phyloP scores from a whole-genome alignment of 2,329 filamentous ascomycete species.

The Albophoma yamanashiensis region DNA sequence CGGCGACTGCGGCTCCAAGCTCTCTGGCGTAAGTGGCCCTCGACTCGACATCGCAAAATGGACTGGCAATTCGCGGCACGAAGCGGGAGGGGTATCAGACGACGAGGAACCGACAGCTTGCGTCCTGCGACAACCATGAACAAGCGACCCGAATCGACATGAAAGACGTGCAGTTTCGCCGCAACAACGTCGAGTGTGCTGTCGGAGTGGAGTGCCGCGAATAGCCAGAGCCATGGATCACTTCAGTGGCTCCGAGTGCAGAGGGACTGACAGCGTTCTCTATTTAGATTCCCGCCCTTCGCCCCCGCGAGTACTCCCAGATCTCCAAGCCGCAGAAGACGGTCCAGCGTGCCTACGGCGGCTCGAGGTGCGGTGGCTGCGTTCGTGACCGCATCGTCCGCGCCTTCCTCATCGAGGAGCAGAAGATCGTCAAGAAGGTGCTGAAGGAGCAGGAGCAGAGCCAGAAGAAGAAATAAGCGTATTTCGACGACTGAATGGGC shows the following conservation, averaged over 20 bases:
- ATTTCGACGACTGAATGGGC: constrained; percentile 16
- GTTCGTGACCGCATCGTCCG: constrained; percentile 96
- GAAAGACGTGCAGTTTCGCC: not conserved
- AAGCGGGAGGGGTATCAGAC: not conserved
- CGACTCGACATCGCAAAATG: constrained; percentile 8
- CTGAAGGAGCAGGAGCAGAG: constrained; percentile 90
- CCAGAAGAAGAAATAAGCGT: constrained; percentile 59
- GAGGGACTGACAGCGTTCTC: constrained; percentile 7
- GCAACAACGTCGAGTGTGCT: not conserved
- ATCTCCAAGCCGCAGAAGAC: constrained; percentile 99
- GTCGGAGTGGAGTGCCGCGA: not conserved
- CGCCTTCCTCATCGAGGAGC: constrained; percentile 99
- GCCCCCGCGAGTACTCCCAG: constrained; percentile 93
- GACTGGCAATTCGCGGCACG: not conserved
- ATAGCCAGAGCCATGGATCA: not conserved
- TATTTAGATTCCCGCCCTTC: constrained; percentile 78
- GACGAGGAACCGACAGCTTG: not conserved
- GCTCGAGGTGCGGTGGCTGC: constrained; percentile 96
- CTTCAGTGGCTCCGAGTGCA: not conserved
- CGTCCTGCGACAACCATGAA: not conserved
- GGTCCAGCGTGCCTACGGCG: constrained; percentile 96
- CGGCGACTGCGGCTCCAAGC: constrained; percentile 96
- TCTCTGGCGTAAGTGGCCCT: constrained; percentile 77
- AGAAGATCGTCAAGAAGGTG: constrained; percentile 99
- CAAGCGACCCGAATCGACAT: not conserved